Evolutionary conservation across 2,329 filamentous ascomycete genomes (phyloP), one percentile per base, ranked within the genome.

Genomic region (Penicillium sp.): DNA sequence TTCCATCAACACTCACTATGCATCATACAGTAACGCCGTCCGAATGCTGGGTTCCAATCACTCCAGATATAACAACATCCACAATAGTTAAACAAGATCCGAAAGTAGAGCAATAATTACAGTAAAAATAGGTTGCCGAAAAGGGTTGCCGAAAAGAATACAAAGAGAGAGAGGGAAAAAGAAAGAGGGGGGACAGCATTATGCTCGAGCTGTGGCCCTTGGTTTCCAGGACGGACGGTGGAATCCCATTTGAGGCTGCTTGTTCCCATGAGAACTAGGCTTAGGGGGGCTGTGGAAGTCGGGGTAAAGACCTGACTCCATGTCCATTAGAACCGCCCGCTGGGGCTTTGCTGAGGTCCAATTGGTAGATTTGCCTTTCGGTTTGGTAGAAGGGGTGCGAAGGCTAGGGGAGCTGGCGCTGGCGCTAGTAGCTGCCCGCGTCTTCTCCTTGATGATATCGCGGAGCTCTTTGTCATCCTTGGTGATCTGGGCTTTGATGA

Each of bases 401-500:
- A 68, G 7, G 11, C 39, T 58, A 13, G 69, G 46, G 33, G 33
- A 2, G 33, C 33, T 34, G 13, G 31, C 25, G 21, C 54, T 58
- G n/a, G 65, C n/a, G 27, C 58, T 36, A 27, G 63, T 38, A 27
- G 65, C 66, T 36, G 64, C 61, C 65, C 80, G 82, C 57, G 75
- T 81, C 53, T 81, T 72, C 1, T 87, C 82, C 60, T 84, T 88
- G 63, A 95, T 74, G 40, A 96, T 87, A 0, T 88, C 82, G 13
- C 81, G 81, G 2, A 97, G 78, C 70, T 97, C 92, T 29, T 83
- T 76, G 41, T 95, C 90, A 53, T 86, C 81, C 34, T 80, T 84
- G 6, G 86, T 85, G 65, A 97, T 94, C 73, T 99, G 94, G 0
- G 94, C 93, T 66, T 84, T 87, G 50, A 97, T 82, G 70, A 94